Evolutionary conservation across 441 rosid species (phyloP), one percentile per base, ranked within the genome.

Genomic region (Euphorbia schlechtendalii): DNA sequence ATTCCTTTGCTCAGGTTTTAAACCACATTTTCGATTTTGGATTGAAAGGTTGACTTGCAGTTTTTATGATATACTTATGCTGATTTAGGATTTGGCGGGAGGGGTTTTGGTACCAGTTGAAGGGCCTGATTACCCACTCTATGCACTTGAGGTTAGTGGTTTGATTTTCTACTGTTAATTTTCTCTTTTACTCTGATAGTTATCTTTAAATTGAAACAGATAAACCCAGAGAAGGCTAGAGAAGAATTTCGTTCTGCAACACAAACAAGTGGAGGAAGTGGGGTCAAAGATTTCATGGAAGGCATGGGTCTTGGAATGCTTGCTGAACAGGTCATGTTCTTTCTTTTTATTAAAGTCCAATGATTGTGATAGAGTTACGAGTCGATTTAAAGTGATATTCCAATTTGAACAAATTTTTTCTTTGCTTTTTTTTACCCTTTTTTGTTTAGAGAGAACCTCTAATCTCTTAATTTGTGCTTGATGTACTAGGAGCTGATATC

Each of bases 231-330:
- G 66, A 88, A 85, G 74, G 92, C 94, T 21, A 86, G 88, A 73
- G 97, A 90, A 79, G 97, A 90, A 73, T 92, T 92, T 66, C 96
- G 88, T 20, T 72, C 78, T 62, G 88, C 77, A 10, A 77, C 84
- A 32, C 85, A 86, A 79, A 81, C 68, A 64, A 72, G 74, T 77
- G 96, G 86, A 65, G 97, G 90, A 68, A 81, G 84, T 15, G 97
- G 94, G 27, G 71, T 92, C 21, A 86, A 92, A 75, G 93, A 89
- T 80, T 84, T 92, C 65, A 89, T 92, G 96, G 96, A 89, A 73
- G 96, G 94, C 54, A 85, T 92, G 96, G 98, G 98, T 59, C 94
- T 89, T n/a, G 98, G 96, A 18, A 77, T 89, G 88, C 81, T 92
- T 36, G 89, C 71, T n/a, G 94, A 88, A 60, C 96, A 92, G 94